Conservation (phyloP, 2,329 filamentous ascomycete genomes). For the Gyromitra esculenta region DNA sequence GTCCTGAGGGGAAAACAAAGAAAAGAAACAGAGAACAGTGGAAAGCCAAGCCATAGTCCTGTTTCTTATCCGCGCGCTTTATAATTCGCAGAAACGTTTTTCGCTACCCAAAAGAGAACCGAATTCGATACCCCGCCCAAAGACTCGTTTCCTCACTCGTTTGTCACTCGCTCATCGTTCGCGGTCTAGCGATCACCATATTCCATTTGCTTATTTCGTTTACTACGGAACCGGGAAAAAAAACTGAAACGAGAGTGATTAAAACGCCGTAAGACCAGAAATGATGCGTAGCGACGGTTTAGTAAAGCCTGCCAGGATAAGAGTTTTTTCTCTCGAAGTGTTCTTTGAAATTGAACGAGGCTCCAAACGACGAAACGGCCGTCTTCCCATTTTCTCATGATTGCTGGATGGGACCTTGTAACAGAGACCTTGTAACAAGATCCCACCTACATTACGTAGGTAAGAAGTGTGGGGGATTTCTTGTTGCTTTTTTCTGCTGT, state of each 20-base stretch:
- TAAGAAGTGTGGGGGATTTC: conserved; percentile 21
- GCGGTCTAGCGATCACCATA: background rate
- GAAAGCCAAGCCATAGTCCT: conserved; percentile 8
- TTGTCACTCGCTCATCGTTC: background rate
- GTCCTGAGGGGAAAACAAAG: conserved; percentile 20
- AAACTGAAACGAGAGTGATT: conserved; percentile 23
- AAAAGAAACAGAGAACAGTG: conserved; percentile 8
- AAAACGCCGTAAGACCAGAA: conserved; percentile 5
- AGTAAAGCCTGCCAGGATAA: conserved; percentile 3
- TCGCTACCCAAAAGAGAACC: conserved; percentile 21
- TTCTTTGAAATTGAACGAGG: conserved; percentile 43
- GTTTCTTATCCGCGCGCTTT: conserved; percentile 24
- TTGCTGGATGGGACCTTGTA: conserved; percentile 40
- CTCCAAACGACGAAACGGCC: conserved; percentile 35
- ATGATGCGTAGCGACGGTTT: background rate
- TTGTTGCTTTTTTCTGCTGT: conserved; percentile 13
- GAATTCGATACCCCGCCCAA: conserved; percentile 16
- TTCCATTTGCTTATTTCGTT: conserved; percentile 17
- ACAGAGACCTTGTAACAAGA: conserved; percentile 44
- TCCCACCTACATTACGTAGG: conserved; percentile 45
- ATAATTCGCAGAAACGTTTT: conserved; percentile 27
- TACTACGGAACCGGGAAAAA: conserved; percentile 3
- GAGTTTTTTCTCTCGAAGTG: conserved; percentile 25
- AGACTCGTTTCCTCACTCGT: conserved; percentile 29
- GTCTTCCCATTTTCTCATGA: conserved; percentile 33